Conservation (phyloP, 108 stramenopile species). For the Conticribra guillardii region DNA sequence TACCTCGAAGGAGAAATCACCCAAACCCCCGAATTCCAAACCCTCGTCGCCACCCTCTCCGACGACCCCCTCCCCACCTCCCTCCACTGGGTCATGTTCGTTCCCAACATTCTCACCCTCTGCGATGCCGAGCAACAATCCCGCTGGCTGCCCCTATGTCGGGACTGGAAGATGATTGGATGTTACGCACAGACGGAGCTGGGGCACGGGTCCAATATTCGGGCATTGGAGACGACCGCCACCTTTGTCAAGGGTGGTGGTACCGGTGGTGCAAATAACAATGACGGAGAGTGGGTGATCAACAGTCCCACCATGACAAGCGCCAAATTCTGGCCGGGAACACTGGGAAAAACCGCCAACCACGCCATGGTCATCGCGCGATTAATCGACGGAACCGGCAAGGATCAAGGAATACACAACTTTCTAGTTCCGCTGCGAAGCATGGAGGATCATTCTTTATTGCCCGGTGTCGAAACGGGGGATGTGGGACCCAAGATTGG, state of each 20-base stretch:
- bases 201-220: conserved; percentile 92
- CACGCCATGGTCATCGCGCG: conserved; percentile 98
- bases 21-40: conserved; percentile 58
- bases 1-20: conserved; percentile 61
- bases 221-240: conserved; percentile 95
- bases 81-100: conserved; percentile 94
- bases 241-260: conserved; percentile 80
- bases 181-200: conserved; percentile 97
- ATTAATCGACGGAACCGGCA: conserved; percentile 87
- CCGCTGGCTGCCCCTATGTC: conserved; percentile 89
- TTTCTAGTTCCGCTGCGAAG: conserved; percentile 93
- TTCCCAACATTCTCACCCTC: conserved; percentile 82
- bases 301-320: conserved; percentile 90
- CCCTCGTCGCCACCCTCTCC: conserved; percentile 61
- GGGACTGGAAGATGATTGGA: conserved; percentile 93
- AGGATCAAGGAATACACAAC: conserved; percentile 90
- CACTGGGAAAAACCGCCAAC: conserved; percentile 92
- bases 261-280: conserved; percentile 50
- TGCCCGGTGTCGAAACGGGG: conserved; percentile 91
- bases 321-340: conserved; percentile 96
- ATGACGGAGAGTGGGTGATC: conserved; percentile 83
- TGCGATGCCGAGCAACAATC: conserved; percentile 91
- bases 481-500: conserved; percentile 97
- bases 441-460: conserved; percentile 73
- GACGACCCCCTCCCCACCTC: conserved; percentile 82